Base-by-base conservation (phyloP, 1,284 basidiomycete species). In the Rhodotorula sp. region DNA sequence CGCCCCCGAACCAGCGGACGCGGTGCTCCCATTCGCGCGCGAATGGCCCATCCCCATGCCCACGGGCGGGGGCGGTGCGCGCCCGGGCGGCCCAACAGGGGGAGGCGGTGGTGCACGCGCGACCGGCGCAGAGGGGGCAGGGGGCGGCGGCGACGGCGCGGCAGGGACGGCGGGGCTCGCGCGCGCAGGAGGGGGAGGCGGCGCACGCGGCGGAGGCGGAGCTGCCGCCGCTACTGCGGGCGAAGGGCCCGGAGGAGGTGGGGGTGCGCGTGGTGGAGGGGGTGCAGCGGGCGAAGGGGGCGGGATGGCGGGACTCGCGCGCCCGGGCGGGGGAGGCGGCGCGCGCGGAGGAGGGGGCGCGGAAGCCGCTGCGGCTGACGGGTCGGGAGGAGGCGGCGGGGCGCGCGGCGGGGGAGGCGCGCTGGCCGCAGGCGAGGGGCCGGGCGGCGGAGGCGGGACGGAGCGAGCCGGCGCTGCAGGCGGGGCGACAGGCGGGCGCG, bases 21-120 rank as follows among this genome's bases (percentile, higher is more conserved):
- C 34, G 29, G 44, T 29, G 21, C 41, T 60, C 44, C 44, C 44
- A 10, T 48, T 41, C 21, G 44, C 27, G 9, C 59, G 44, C 29
- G 37, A 25, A 32, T 50, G 59, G 48, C 27, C 46, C 44, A 48
- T 22, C 29, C 54, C 41, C 44, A 48, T 22, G 19, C 54, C 41
- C 15, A 56, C 61, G 3, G 71, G 61, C 27, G 73, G 61, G 19
- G 71, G 59, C 4, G 71, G 67, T 1, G 66, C 57, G 5, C 46
- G 46, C 7, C 56, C 32, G 1, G 67, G 57, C 29, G 65, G 50
- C 0, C 58, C 54, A 12, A 25, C 15, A 22, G 64, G n/a, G 21
- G 57, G 60, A 15, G 65, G 56, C 7, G 65, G 37, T 6, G 64
- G 12, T 3, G 58, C 25, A 36, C 25, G 22, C 27, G 3, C 44